These are phyloP conservation scores for Rubus idaeus DNA, from an alignment of 306 rosid genomes.

Conservation along the genomic window DNA sequence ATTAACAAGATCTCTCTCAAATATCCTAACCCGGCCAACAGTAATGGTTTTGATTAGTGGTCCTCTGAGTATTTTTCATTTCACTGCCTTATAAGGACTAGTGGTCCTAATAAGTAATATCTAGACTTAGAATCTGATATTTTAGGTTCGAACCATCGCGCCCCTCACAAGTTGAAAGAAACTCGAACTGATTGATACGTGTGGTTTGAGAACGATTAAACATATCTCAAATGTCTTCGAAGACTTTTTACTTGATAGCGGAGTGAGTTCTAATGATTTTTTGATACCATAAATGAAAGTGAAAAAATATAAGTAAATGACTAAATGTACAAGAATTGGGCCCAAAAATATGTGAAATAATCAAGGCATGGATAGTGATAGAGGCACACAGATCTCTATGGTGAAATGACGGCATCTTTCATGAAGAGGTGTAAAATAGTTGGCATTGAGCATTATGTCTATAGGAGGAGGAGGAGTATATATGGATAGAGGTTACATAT, in stretches of 20 bases:
- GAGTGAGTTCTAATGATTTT: background rate
- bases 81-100: background rate
- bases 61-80: background rate
- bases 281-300: background rate
- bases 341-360: conserved; percentile 19
- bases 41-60: background rate
- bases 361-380: conserved; percentile 43
- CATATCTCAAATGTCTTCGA: background rate
- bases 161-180: background rate
- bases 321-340: too few relatives aligned
- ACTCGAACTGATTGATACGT: background rate
- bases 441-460: conserved; percentile 12
- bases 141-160: background rate
- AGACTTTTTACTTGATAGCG: background rate
- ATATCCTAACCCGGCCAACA: background rate
- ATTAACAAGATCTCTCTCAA: background rate
- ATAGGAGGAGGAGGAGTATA: background rate
- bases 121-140: background rate
- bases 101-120: background rate
- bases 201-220: background rate
- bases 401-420: conserved; percentile 33
- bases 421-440: conserved; percentile 24
- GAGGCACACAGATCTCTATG: conserved; percentile 49
- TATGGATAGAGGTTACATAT: conserved; percentile 26
- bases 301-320: background rate